Percentiles rank a stretch among this genome's conserved stretches.
Conservation (phyloP, 169 alveolate species). For the Amoebophrya sp. region DNA sequence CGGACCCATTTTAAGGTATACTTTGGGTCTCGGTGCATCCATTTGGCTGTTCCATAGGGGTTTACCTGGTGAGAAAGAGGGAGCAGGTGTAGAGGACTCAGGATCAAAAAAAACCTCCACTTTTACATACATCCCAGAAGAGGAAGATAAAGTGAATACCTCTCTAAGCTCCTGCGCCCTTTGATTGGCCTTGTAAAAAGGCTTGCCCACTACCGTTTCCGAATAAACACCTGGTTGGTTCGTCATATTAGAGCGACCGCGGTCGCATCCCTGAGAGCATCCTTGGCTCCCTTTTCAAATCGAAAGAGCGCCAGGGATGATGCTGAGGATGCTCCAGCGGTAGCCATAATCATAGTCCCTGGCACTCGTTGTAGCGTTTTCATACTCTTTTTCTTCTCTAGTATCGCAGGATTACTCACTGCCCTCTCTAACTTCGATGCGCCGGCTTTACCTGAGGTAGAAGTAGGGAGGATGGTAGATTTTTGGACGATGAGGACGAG, state of each 20-base stretch:
- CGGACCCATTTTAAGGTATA: not conserved
- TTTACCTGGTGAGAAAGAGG: too few relatives aligned
- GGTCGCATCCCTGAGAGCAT: too few relatives aligned
- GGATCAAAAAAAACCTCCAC: too few relatives aligned
- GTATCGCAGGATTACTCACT: not conserved
- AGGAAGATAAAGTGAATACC: not conserved
- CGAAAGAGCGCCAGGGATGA: too few relatives aligned
- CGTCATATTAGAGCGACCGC: too few relatives aligned
- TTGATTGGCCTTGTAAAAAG: not conserved
- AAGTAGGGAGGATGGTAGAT: too few relatives aligned
- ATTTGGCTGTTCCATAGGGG: not conserved
- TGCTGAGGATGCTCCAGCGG: too few relatives aligned
- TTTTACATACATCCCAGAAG: not conserved
- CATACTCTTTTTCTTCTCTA: not conserved
- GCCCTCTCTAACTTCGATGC: not conserved
- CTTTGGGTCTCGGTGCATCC: not conserved
- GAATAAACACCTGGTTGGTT: not conserved
- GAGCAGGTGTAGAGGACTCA: too few relatives aligned
- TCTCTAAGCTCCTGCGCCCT: not conserved
- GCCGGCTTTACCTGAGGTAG: not conserved
- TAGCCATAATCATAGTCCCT: too few relatives aligned
- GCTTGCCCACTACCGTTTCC: not conserved
- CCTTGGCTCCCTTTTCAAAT: too few relatives aligned
- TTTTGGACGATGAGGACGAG: not conserved
- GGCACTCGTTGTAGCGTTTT: not conserved